phyloP scores from a whole-genome alignment of 305 asterid genomes.

The Fraxinus ornus region DNA sequence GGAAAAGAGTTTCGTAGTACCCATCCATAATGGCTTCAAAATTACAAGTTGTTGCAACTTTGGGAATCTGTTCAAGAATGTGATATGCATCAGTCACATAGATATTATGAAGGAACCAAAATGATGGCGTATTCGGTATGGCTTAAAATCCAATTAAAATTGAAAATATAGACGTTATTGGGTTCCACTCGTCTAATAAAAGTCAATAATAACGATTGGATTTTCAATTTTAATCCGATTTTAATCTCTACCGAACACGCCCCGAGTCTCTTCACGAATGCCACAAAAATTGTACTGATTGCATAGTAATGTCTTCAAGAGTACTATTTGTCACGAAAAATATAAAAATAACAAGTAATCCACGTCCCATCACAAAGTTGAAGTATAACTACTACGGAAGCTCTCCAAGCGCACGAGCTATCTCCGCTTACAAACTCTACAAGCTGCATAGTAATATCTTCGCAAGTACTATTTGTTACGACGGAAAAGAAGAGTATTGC shows the following conservation, averaged over 20 bases:
- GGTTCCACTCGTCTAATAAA: no score
- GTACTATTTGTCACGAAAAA: neutral
- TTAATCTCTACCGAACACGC: no score
- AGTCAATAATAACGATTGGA: no score
- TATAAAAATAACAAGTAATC: neutral
- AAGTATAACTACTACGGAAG: neutral
- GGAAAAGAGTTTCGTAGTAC: conserved; percentile 77
- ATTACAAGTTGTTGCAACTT: conserved; percentile 87
- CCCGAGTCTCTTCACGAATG: neutral
- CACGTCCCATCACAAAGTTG: neutral
- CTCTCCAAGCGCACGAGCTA: neutral
- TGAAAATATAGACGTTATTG: no score
- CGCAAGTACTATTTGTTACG: neutral
- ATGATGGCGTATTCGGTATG: neutral
- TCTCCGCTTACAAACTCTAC: neutral
- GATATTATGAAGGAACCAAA: neutral
- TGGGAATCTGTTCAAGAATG: conserved; percentile 59
- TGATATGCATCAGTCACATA: neutral
- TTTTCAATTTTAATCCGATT: no score
- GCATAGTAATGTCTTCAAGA: neutral
- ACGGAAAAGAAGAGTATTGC: neutral
- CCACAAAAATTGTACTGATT: neutral
- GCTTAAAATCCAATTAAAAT: no score
- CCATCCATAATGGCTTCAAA: conserved; percentile 78
- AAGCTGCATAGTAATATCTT: neutral